phyloP scores from a whole-genome alignment of 768 basidiomycete genomes.

The Leucosporidium creatinivorum region DNA sequence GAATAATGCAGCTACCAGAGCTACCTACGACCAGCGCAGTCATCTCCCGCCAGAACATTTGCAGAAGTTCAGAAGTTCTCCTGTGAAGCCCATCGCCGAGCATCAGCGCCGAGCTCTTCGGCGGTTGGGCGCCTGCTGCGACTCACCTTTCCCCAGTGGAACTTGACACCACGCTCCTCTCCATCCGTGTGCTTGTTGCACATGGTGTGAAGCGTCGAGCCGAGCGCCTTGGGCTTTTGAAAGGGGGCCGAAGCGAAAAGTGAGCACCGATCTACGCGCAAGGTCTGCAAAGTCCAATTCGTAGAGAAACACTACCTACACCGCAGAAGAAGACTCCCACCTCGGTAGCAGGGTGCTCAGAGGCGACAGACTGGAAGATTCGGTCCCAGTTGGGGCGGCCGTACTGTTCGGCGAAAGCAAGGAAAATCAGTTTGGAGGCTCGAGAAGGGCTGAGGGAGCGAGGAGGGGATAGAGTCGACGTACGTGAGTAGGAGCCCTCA shows the following conservation, averaged over 20 bases:
- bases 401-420: conserved; percentile 43
- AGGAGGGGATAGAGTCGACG: conserved; percentile 42
- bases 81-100: neutral
- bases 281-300: conserved; percentile 37
- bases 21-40: no score
- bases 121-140: neutral
- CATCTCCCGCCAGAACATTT: no score
- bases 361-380: conserved; percentile 54
- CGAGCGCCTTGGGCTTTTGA: conserved; percentile 16
- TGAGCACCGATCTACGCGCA: no score
- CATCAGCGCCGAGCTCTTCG: neutral
- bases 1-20: no score
- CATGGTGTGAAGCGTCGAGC: conserved; percentile 57
- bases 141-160: conserved; percentile 76
- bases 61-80: conserved; percentile 21
- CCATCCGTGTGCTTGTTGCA: conserved; percentile 78
- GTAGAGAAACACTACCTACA: conserved; percentile 56
- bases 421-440: conserved; percentile 48
- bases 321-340: conserved; percentile 67
- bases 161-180: conserved; percentile 58
- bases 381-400: conserved; percentile 36
- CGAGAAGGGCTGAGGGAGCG: no score
- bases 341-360: conserved; percentile 81
- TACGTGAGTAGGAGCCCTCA: conserved; percentile 87
- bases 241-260: neutral